Evolutionary conservation across 2,329 filamentous ascomycete genomes (phyloP).

Genomic region (Fusarium mexicanum): DNA sequence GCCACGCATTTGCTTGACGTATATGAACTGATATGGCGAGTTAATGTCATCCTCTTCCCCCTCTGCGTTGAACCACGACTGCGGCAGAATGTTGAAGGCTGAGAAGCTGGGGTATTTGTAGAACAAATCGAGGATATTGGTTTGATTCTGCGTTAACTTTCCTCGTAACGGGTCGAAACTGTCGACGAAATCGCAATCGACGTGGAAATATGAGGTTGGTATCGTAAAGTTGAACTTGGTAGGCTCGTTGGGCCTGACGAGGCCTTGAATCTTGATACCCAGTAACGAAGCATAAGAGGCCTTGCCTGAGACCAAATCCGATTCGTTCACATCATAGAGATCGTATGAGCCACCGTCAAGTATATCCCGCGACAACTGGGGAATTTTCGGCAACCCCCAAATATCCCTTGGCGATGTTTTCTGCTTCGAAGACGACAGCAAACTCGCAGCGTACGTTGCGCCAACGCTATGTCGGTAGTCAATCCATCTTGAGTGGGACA

Average conservation of each 20-base stretch:
- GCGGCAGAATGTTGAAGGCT: background rate
- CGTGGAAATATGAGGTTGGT: background rate
- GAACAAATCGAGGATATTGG: rapidly evolving
- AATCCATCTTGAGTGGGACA: background rate
- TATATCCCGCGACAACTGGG: background rate
- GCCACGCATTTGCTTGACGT: background rate
- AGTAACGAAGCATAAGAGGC: background rate
- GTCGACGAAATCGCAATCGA: background rate
- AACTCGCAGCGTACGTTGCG: background rate
- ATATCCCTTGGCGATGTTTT: background rate
- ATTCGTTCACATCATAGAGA: background rate
- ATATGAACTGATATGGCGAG: background rate
- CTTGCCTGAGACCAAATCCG: background rate
- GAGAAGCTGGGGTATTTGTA: background rate
- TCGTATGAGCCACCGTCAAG: background rate
- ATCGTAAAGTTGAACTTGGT: background rate
- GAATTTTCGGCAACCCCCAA: background rate
- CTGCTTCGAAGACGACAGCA: background rate
- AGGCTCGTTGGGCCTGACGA: background rate
- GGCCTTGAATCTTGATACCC: background rate
- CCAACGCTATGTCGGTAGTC: background rate
- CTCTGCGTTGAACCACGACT: background rate
- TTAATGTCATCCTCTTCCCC: background rate
- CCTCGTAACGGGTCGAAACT: background rate
- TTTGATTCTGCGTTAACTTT: background rate